These are phyloP conservation scores for Tritrichomonas musculus DNA, from an alignment of 208 protist genomes.

Conservation along the genomic window DNA sequence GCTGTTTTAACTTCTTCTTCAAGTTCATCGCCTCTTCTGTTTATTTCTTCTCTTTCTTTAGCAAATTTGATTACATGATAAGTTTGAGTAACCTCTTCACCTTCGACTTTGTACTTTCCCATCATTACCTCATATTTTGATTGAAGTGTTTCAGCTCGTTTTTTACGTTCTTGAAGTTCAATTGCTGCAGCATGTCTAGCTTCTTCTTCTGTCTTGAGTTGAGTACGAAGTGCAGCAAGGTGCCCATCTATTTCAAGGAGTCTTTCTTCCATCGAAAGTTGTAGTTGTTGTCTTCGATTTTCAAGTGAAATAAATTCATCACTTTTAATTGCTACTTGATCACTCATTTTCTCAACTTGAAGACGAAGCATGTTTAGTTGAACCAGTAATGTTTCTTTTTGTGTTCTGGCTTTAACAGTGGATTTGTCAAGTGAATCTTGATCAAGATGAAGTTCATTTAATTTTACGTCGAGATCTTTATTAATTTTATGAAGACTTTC, in stretches of 20 bases:
- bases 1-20: not conserved
- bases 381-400: not conserved
- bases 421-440: not conserved
- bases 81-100: not conserved
- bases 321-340: not conserved
- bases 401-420: not conserved
- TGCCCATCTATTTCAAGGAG: not conserved
- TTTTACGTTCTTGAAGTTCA: not conserved
- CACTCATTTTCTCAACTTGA: not conserved
- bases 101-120: not conserved
- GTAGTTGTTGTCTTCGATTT: not conserved
- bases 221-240: not conserved
- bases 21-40: not conserved
- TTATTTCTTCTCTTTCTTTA: not conserved
- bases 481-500: not conserved
- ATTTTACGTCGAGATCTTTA: not conserved
- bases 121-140: not conserved
- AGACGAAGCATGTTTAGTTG: not conserved
- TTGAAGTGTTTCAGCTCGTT: not conserved
- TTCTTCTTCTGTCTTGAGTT: conserved; percentile 26
- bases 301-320: conserved; percentile 17
- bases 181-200: not conserved
- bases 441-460: not conserved
- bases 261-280: not conserved
- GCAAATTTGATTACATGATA: not conserved